A percentile compares a stretch with the other conserved stretches of the same genome.
Conservation (phyloP, 306 rosid genomes). For the Spatholobus suberectus region DNA sequence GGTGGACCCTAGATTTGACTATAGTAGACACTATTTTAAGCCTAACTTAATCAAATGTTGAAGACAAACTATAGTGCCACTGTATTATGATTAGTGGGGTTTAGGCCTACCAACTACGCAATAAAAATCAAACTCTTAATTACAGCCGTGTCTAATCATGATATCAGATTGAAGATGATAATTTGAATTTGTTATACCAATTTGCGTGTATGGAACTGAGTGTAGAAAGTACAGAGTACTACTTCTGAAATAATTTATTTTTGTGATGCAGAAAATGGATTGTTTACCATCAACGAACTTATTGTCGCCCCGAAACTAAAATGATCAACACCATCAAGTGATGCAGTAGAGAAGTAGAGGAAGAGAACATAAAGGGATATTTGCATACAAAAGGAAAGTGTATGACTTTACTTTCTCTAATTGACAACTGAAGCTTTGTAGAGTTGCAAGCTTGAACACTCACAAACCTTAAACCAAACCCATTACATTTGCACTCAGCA, state of each 20-base stretch:
- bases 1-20: slow-evolving; percentile 62
- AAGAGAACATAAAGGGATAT: slow-evolving; percentile 17
- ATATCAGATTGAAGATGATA: slow-evolving; percentile 6
- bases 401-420: slow-evolving; percentile 49
- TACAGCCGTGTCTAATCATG: slow-evolving; percentile 20
- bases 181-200: slow-evolving; percentile 30
- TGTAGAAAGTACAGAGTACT: not conserved
- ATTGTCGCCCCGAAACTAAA: slow-evolving; percentile 7
- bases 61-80: slow-evolving; percentile 47
- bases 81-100: slow-evolving; percentile 40
- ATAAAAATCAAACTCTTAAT: slow-evolving; percentile 33
- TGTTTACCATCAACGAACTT: not conserved
- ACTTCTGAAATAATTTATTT: not conserved
- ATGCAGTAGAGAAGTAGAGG: not conserved
- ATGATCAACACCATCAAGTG: not conserved
- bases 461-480: slow-evolving; percentile 50
- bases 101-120: slow-evolving; percentile 39
- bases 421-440: slow-evolving; percentile 50
- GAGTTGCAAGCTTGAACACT: slow-evolving; percentile 51
- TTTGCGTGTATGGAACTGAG: slow-evolving; percentile 17
- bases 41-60: slow-evolving; percentile 26
- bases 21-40: slow-evolving; percentile 29
- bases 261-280: not conserved
- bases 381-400: slow-evolving; percentile 47
- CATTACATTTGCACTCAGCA: slow-evolving; percentile 67